phyloP scores from a whole-genome alignment of 306 rosid species.

The Fragaria vesca region DNA sequence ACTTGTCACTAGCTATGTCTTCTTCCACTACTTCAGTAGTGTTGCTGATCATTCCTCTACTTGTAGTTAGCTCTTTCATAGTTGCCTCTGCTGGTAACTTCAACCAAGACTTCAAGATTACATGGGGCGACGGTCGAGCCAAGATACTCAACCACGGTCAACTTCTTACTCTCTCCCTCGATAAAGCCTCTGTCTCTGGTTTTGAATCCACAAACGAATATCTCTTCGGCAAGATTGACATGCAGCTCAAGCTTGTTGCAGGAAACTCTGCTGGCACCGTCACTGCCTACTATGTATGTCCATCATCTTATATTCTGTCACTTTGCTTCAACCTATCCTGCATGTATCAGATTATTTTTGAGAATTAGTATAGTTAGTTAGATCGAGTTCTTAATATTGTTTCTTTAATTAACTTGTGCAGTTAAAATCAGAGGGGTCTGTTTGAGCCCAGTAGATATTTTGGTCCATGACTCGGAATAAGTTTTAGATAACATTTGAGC shows the following conservation, averaged over 20 bases:
- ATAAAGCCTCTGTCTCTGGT: too few relatives aligned
- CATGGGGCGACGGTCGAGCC: too few relatives aligned
- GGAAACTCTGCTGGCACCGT: constrained; percentile 79
- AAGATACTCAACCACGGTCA: too few relatives aligned
- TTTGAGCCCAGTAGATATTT: too few relatives aligned
- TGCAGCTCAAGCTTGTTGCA: constrained; percentile 65
- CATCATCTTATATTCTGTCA: neutral
- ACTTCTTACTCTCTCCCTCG: too few relatives aligned
- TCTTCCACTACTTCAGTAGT: neutral
- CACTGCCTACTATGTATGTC: constrained; percentile 63
- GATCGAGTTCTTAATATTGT: too few relatives aligned
- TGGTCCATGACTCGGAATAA: too few relatives aligned
- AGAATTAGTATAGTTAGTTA: neutral
- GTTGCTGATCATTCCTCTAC: neutral
- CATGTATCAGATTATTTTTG: neutral
- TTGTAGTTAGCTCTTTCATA: neutral
- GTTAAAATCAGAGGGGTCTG: too few relatives aligned
- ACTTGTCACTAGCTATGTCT: neutral
- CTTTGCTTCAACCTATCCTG: neutral
- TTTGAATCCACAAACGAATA: too few relatives aligned
- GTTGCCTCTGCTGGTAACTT: neutral
- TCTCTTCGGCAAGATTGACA: constrained; percentile 54
- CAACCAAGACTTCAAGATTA: too few relatives aligned
- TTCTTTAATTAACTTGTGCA: too few relatives aligned
- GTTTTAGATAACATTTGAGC: too few relatives aligned